Base-by-base conservation (phyloP, 768 basidiomycete genomes). In the Xerocomus spinulosus region DNA sequence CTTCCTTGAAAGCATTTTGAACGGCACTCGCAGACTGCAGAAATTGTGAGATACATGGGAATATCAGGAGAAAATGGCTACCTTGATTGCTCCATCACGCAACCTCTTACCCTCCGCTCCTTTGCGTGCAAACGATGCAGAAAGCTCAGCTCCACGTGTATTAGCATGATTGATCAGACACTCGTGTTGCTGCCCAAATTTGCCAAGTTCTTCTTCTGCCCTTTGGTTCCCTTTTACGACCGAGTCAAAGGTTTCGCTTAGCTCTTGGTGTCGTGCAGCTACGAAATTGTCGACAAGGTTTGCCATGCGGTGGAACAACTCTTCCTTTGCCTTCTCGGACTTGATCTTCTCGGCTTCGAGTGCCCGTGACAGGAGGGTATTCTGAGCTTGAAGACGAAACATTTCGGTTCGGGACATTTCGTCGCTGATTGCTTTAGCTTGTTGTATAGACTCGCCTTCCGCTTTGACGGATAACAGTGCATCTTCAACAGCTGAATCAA, bases 301-400 rank as follows among this genome's bases (percentile, higher is more conserved):
- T 1, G 87, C 85, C 42, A 95, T 75, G 32, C 82, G 83, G 34
- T 84, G 77, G n/a, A 93, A 66, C 12, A 95, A 64, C 33, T 87
- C 85, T 34, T 83, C 81, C 49, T 82, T 85, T 2, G 86, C 79
- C 41, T 75, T 78, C 21, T 84, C 80, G 0, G 85, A 77, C 50
- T 81, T 84, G 13, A 63, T 60, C 61, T 79, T 80, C 63, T 95
- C 90, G 14, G 76, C 66, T 51, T 81, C 78, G 12, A 94, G 70
- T 54, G 89, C 68, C 35, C 73, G 72, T 7, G 68, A 66, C 34
- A 96, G 73, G 9, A 75, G 67, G 24, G 73, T 71, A 59, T 94
- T 95, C 63, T 94, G 90, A 44, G 77, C 71, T 53, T 77, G 77
- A 18, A 93, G 72, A 20, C 80, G 79, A 5, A 66, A 60, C 35